phyloP scores from a whole-genome alignment of 2,329 filamentous ascomycete genomes.

The Ophidiomyces ophidiicola region DNA sequence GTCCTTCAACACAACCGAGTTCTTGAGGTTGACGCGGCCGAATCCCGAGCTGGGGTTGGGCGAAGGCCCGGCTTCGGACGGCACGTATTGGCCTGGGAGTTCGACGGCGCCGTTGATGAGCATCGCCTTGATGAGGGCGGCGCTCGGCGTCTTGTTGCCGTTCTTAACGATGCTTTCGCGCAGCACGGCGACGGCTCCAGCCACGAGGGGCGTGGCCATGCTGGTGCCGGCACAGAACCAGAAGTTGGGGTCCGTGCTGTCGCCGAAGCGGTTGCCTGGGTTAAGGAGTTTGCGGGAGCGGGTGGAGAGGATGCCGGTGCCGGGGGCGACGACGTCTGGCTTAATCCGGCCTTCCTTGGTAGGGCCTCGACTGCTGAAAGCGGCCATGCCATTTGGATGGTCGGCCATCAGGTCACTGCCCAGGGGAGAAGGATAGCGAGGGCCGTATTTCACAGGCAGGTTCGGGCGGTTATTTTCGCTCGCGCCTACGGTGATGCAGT shows the following conservation, averaged over 20 bases:
- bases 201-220: slow-evolving; percentile 20
- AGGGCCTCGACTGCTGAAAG: slow-evolving; percentile 19
- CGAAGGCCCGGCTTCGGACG: slow-evolving; percentile 15
- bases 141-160: slow-evolving; percentile 14
- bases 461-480: slow-evolving; percentile 18
- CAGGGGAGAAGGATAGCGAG: slow-evolving; percentile 10
- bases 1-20: slow-evolving; percentile 12
- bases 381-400: slow-evolving; percentile 16
- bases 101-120: slow-evolving; percentile 20
- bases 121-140: slow-evolving; percentile 20
- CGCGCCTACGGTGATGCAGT: slow-evolving; percentile 21
- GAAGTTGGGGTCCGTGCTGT: slow-evolving; percentile 14
- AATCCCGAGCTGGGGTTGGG: slow-evolving; percentile 17
- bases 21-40: slow-evolving; percentile 17
- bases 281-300: slow-evolving; percentile 12
- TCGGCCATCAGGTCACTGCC: slow-evolving; percentile 13
- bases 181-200: slow-evolving; percentile 18
- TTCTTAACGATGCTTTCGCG: slow-evolving; percentile 16
- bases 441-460: slow-evolving; percentile 11
- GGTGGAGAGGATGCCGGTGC: slow-evolving; percentile 17
- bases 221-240: slow-evolving; percentile 17
- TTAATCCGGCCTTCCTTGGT: slow-evolving; percentile 17
- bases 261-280: slow-evolving; percentile 6
- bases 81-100: slow-evolving; percentile 15
- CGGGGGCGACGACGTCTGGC: slow-evolving; percentile 20